phyloP scores from a whole-genome alignment of 2,329 filamentous ascomycete genomes.

The Ceratocystis destructans region DNA sequence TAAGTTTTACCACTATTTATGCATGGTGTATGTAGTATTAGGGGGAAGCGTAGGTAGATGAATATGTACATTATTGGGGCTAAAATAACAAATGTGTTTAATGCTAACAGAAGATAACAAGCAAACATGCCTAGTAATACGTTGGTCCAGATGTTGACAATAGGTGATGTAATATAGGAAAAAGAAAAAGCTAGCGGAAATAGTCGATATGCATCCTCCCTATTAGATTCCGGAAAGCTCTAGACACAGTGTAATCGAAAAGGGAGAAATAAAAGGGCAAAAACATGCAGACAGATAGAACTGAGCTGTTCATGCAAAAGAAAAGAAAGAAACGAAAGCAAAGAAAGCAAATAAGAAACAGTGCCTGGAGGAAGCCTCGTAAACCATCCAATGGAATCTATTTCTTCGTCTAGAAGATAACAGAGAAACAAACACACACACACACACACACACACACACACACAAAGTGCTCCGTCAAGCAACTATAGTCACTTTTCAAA shows the following conservation, averaged over 20 bases:
- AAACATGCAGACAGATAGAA: no score
- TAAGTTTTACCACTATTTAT: no score
- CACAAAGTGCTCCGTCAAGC: background rate
- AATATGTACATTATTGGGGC: no score
- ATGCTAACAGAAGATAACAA: no score
- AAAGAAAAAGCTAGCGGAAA: background rate
- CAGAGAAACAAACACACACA: background rate
- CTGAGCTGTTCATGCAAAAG: background rate
- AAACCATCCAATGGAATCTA: slow-evolving; percentile 3
- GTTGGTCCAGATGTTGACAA: background rate
- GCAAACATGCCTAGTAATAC: background rate
- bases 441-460: background rate
- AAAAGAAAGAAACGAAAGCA: background rate
- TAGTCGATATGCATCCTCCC: background rate
- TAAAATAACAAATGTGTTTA: no score
- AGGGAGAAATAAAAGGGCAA: no score
- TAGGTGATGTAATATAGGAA: background rate
- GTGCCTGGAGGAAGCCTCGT: background rate
- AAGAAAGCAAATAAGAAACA: background rate
- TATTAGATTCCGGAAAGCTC: background rate
- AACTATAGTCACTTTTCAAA: no score
- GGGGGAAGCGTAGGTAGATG: no score
- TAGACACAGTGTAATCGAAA: background rate
- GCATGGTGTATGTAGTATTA: no score
- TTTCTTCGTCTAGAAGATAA: slow-evolving; percentile 2